Evolutionary conservation across 2,329 filamentous ascomycete species (phyloP), one percentile per base, ranked within the genome.

Genomic region (Gyromitra esculenta): DNA sequence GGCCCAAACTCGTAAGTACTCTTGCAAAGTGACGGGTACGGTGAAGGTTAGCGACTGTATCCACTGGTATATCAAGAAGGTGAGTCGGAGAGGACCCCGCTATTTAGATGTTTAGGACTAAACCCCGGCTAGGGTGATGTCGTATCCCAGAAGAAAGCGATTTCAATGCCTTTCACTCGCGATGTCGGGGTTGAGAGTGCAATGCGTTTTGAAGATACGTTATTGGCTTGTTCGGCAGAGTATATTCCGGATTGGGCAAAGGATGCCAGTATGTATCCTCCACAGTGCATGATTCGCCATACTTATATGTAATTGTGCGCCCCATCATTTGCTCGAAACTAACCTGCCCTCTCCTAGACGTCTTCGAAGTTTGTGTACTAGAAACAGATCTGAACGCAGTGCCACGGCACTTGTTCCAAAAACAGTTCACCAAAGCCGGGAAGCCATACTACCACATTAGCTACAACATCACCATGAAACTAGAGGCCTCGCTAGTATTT

Each of bases 11-110:
- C 43, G 43, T 2, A 50, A 21, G 35, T n/a, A 54, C 54, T 21
- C 56, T 52, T 45, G 45, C 39, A 35, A 35, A 18, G 37, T 64
- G 13, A 57, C 50, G 1, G 21, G 21, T 15, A 52, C 31, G 25
- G 4, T 31, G 15, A 64, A 57, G n/a, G 63, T 72, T 18, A 43
- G 39, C 9, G 63, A 72, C n/a, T 52, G 69, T 25, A 60, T 75
- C 21, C 60, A 63, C 48, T 75, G 73, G 73, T 75, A 71, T 35
- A 70, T 75, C 15, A 71, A 59, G 21, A 64, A 64, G 21, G 73
- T 75, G 45, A 65, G 73, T 60, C 8, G 50, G 5, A 43, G 8
- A 7, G 31, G 43, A 21, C 31, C 5, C 13, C 2, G n/a, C 5
- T 1, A 8, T 9, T n/a, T 31, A 18, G 25, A 9, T 48, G 18